Conservation (phyloP, 2,329 filamentous ascomycete species). For the Diaporthe ampelina region DNA sequence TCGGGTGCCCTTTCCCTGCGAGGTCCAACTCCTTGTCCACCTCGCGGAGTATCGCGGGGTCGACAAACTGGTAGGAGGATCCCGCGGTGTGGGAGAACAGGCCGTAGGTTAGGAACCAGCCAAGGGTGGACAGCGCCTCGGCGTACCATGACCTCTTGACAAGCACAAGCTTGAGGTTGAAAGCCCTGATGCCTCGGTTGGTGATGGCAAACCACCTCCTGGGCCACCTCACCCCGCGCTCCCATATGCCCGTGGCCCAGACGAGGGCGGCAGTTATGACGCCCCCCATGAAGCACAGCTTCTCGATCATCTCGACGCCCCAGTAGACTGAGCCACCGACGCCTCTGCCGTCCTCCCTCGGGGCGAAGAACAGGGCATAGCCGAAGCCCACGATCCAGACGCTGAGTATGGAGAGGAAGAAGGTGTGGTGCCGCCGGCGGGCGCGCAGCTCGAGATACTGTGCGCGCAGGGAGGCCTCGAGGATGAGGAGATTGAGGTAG, state of each 20-base stretch:
- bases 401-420: conserved; percentile 85
- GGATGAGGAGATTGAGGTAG: conserved; percentile 96
- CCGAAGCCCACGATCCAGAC: conserved; percentile 88
- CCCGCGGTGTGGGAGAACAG: conserved; percentile 76
- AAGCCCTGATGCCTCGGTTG: conserved; percentile 89
- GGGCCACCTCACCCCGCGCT: conserved; percentile 94
- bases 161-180: conserved; percentile 97
- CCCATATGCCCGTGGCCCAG: conserved; percentile 97
- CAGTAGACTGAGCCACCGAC: conserved; percentile 96
- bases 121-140: conserved; percentile 79
- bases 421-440: conserved; percentile 90
- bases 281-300: conserved; percentile 91
- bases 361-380: conserved; percentile 93
- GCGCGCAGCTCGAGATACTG: conserved; percentile 94
- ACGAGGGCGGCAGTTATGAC: conserved; percentile 88
- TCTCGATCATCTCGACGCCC: conserved; percentile 91
- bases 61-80: conserved; percentile 83
- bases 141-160: conserved; percentile 86
- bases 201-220: conserved; percentile 89
- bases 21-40: conserved; percentile 71
- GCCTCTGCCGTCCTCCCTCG: conserved; percentile 92
- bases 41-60: conserved; percentile 71
- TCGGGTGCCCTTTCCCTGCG: conserved; percentile 56
- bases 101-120: conserved; percentile 84
- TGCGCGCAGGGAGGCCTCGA: conserved; percentile 92